Percentiles rank a stretch among this genome's conserved stretches.
These are phyloP conservation scores for Yarrowia galli DNA, from an alignment of 1,139 yeast species.

Conservation along the genomic window DNA sequence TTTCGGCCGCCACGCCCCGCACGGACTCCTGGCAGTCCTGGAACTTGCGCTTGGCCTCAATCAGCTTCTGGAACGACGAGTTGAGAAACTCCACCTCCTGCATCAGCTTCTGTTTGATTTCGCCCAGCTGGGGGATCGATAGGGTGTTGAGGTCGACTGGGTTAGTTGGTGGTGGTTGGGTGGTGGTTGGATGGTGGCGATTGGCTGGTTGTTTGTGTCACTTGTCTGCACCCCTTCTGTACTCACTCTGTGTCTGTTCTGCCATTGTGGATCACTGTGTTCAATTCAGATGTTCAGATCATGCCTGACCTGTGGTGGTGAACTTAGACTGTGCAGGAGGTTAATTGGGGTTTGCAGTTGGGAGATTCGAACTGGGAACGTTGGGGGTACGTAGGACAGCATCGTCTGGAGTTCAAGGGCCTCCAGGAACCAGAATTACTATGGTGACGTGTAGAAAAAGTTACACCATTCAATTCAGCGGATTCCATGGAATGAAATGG, in stretches of 20 bases:
- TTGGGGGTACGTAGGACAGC: too few species aligned
- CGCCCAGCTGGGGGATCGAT: slow-evolving; percentile 82
- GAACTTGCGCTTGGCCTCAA: slow-evolving; percentile 83
- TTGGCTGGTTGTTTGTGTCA: too few species aligned
- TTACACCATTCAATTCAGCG: too few species aligned
- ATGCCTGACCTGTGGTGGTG: slow-evolving; percentile 4
- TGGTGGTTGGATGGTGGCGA: neutral
- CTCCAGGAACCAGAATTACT: too few species aligned
- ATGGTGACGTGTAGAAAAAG: too few species aligned
- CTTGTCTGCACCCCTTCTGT: neutral
- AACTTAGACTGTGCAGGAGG: neutral
- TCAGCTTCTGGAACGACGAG: slow-evolving; percentile 82
- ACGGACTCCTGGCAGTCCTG: slow-evolving; percentile 81
- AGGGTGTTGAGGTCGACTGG: slow-evolving; percentile 67
- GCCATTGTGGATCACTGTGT: slow-evolving; percentile 18
- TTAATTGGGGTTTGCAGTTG: neutral
- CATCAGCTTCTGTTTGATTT: slow-evolving; percentile 83
- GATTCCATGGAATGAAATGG: too few species aligned
- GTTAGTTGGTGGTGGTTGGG: neutral
- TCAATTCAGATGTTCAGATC: neutral
- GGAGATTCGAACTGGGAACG: neutral
- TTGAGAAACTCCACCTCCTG: slow-evolving; percentile 86
- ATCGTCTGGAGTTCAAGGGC: too few species aligned
- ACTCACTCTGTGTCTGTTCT: slow-evolving; percentile 42
- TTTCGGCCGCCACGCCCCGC: slow-evolving; percentile 59